phyloP scores from a whole-genome alignment of 1,284 basidiomycete species.

The Papiliotrema laurentii region DNA sequence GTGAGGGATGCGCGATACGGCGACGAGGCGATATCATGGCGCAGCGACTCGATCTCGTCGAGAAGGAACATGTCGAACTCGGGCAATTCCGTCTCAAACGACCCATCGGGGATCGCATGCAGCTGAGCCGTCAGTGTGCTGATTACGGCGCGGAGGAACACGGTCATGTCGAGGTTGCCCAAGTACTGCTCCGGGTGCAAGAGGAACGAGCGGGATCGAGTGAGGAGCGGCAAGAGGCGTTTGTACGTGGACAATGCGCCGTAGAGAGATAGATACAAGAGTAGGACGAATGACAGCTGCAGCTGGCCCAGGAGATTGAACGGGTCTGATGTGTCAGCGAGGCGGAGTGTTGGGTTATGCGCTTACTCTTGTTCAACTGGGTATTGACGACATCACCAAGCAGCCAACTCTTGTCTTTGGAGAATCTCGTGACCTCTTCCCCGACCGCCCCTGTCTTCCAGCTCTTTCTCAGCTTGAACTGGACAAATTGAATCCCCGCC shows the following conservation, averaged over 20 bases:
- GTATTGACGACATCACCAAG: constrained; percentile 30
- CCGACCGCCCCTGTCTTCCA: constrained; percentile 48
- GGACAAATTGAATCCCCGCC: constrained; percentile 31
- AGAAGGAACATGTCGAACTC: constrained; percentile 45
- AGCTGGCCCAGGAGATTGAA: constrained; percentile 42
- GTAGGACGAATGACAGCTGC: constrained; percentile 48
- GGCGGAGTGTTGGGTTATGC: neutral
- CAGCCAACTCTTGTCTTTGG: constrained; percentile 50
- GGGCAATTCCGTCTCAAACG: constrained; percentile 48
- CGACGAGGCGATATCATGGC: constrained; percentile 19
- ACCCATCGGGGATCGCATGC: constrained; percentile 33
- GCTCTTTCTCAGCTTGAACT: constrained; percentile 46
- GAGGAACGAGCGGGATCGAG: constrained; percentile 27
- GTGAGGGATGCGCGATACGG: constrained; percentile 1
- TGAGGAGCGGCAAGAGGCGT: constrained; percentile 42
- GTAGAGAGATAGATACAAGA: constrained; percentile 48
- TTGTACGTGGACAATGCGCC: constrained; percentile 47
- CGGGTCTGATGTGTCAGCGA: constrained; percentile 29
- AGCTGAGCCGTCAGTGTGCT: constrained; percentile 38
- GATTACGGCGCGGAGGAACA: constrained; percentile 23
- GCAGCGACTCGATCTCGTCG: constrained; percentile 39
- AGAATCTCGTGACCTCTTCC: constrained; percentile 45
- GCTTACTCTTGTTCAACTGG: constrained; percentile 17
- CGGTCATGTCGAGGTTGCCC: neutral
- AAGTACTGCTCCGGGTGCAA: constrained; percentile 5